Evolutionary conservation across 345 rosid species (phyloP), one percentile per base, ranked within the genome.

Genomic region (Populus pruinosa): DNA sequence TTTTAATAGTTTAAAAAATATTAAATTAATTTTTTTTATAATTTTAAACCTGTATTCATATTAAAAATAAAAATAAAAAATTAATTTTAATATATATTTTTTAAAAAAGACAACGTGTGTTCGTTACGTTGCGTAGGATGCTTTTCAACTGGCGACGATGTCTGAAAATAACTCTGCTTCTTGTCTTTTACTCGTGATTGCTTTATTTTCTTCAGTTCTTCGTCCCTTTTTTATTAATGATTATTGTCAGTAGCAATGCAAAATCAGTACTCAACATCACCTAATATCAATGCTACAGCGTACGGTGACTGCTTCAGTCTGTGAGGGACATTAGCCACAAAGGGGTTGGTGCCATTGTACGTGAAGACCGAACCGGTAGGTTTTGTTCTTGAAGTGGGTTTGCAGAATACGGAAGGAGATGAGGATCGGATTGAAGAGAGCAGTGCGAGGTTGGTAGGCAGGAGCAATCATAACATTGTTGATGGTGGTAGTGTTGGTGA

Each of bases 351-450:
- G 41, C n/a, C 68, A 67, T 62, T 66, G 38, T 67, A 21, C n/a
- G 5, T 43, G 47, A 70, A 36, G 18, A n/a, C 27, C n/a, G 39
- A 39, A 7, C 21, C 21, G 0, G 8, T 8, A 55, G 61, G 25
- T 55, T 8, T 55, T 7, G 23, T 76, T 65, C 49, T 31, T 64
- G 14, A 33, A 38, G 75, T 72, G 84, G 84, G 79, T 64, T 70
- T 73, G 65, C 4, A 69, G 56, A 53, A 77, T 55, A 90, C 87
- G 92, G 93, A 83, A 55, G 79, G 65, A 75, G 93, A 94, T 77
- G 80, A 41, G 59, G 93, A 94, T 79, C 74, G 87, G 83, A 93
- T 96, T 76, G 94, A 88, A 85, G 99, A 93, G 87, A 72, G 86
- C 74, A 88, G 90, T 29, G 79, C 74, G 44, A 80, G 87, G 68